These are phyloP conservation scores for Diplodia seriata DNA, from an alignment of 2,329 filamentous ascomycete genomes.

Conservation along the genomic window DNA sequence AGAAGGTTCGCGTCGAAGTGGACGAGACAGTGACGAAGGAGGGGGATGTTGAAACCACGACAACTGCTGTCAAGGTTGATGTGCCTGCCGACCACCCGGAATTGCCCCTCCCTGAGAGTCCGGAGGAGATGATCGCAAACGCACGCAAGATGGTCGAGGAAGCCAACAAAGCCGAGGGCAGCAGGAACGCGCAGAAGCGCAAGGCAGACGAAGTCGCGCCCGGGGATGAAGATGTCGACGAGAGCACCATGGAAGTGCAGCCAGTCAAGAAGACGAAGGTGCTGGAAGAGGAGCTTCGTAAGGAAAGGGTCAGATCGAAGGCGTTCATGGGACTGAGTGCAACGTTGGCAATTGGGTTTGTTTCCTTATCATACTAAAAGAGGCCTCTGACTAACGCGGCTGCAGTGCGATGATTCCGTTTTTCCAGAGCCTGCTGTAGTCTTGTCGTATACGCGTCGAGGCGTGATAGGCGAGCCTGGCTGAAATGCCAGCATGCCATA, in stretches of 20 bases:
- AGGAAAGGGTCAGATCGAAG: conserved; percentile 84
- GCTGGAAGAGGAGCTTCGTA: conserved; percentile 78
- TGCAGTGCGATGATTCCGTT: conserved; percentile 30
- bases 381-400: neutral
- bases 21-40: conserved; percentile 67
- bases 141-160: conserved; percentile 88
- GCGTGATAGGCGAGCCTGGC: neutral
- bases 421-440: conserved; percentile 29
- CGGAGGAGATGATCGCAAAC: conserved; percentile 81
- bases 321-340: conserved; percentile 86
- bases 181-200: conserved; percentile 42
- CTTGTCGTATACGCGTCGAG: neutral
- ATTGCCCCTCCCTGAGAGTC: conserved; percentile 76
- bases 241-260: conserved; percentile 52
- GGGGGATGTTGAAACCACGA: conserved; percentile 70
- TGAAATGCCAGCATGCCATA: neutral
- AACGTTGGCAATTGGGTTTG: conserved; percentile 89
- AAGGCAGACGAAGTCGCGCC: conserved; percentile 66
- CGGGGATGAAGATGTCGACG: conserved; percentile 54
- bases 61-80: conserved; percentile 77
- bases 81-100: conserved; percentile 71
- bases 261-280: conserved; percentile 75
- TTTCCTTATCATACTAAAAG: conserved; percentile 40
- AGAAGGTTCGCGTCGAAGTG: conserved; percentile 72
- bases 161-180: conserved; percentile 62